phyloP scores from a whole-genome alignment of 345 rosid genomes.

The Euclidium syriacum region DNA sequence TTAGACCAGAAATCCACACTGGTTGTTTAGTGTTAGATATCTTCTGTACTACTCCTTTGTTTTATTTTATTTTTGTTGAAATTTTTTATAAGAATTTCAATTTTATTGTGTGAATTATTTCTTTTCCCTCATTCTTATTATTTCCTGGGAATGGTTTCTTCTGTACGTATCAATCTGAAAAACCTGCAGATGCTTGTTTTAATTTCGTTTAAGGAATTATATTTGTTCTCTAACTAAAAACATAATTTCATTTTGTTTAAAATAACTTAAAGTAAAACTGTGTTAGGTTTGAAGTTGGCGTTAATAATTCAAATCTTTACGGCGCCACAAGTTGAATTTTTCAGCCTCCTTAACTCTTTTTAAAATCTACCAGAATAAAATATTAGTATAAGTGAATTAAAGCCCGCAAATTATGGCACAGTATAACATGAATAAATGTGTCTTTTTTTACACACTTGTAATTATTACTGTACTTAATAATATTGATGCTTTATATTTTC shows the following conservation, averaged over 20 bases:
- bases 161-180: constrained; percentile 21
- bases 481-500: background rate
- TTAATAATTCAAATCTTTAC: constrained; percentile 25
- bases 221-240: constrained; percentile 1
- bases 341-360: background rate
- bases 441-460: background rate
- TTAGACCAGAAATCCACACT: constrained; percentile 33
- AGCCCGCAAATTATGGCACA: constrained; percentile 14
- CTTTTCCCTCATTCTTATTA: background rate
- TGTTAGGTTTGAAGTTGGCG: constrained; percentile 23
- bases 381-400: background rate
- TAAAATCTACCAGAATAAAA: background rate
- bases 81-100: constrained; percentile 8
- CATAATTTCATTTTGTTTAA: background rate
- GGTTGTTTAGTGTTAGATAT: constrained; percentile 23
- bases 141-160: constrained; percentile 19
- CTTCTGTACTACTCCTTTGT: background rate
- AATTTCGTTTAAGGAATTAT: background rate
- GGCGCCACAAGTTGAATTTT: constrained; percentile 27
- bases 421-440: background rate
- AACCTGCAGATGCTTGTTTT: constrained; percentile 1
- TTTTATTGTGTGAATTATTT: constrained; percentile 28
- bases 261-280: background rate
- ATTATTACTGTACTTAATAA: constrained; percentile 11
- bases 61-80: constrained; percentile 15